phyloP scores from a whole-genome alignment of 2,329 filamentous ascomycete species.

The Hypoxylon sp. region DNA sequence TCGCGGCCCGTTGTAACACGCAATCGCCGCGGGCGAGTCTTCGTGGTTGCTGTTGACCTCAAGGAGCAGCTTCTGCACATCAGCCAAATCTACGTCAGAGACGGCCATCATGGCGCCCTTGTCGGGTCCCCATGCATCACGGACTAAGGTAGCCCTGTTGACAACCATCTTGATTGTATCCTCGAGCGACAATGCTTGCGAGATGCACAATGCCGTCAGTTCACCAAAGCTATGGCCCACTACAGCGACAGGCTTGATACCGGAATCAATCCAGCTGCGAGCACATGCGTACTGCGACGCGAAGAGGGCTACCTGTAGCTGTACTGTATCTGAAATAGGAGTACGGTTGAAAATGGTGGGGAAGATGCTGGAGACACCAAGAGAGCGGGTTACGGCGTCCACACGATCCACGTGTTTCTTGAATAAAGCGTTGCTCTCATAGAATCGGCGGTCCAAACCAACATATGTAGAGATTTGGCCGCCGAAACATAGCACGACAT shows the following conservation, averaged over 20 bases:
- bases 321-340: conserved; percentile 38
- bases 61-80: conserved; percentile 38
- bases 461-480: conserved; percentile 47
- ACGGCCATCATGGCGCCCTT: conserved; percentile 52
- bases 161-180: conserved; percentile 46
- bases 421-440: conserved; percentile 39
- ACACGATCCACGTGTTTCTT: conserved; percentile 39
- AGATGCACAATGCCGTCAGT: conserved; percentile 51
- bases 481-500: conserved; percentile 50
- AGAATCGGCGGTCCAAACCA: conserved; percentile 45
- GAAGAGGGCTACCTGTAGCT: conserved; percentile 52
- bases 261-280: conserved; percentile 49
- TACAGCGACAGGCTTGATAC: conserved; percentile 42
- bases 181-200: conserved; percentile 43
- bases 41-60: conserved; percentile 12
- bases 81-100: conserved; percentile 44
- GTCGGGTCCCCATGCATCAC: conserved; percentile 48
- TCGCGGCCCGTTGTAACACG: conserved; percentile 57
- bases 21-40: conserved; percentile 49
- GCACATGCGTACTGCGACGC: conserved; percentile 51
- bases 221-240: conserved; percentile 56
- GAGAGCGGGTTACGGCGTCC: conserved; percentile 15
- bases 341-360: conserved; percentile 46
- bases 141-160: conserved; percentile 45
- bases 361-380: conserved; percentile 43